These are phyloP conservation scores for Arthrobotrys entomopaga DNA, from an alignment of 2,329 filamentous ascomycete genomes.

Conservation along the genomic window DNA sequence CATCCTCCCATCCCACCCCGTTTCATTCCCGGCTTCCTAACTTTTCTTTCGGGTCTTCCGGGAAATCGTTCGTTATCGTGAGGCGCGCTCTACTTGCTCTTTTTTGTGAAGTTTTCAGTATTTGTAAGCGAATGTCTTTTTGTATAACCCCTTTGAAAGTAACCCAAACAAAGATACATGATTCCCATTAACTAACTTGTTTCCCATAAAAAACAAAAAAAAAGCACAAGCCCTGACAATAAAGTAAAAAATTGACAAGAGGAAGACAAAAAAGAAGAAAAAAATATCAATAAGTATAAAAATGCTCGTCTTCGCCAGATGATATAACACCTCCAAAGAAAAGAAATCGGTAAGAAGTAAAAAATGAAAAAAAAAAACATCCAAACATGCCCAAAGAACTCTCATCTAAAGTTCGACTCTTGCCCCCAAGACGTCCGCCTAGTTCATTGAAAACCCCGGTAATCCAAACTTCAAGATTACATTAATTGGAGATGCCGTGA, in stretches of 20 bases:
- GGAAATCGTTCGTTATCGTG: slow-evolving; percentile 15
- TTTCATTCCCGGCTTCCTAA: background rate
- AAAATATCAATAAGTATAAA: slow-evolving; percentile 17
- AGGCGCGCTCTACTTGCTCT: slow-evolving; percentile 29
- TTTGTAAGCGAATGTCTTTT: slow-evolving; percentile 49
- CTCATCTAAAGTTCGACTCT: slow-evolving; percentile 54
- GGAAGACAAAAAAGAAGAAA: slow-evolving; percentile 24
- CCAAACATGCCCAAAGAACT: slow-evolving; percentile 55
- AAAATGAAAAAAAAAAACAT: slow-evolving; percentile 53
- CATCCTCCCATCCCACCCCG: slow-evolving; percentile 10
- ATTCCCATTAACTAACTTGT: slow-evolving; percentile 52
- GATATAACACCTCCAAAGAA: slow-evolving; percentile 52
- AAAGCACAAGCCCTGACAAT: slow-evolving; percentile 48
- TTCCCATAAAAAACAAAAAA: slow-evolving; percentile 53
- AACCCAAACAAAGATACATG: slow-evolving; percentile 52
- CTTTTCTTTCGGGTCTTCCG: slow-evolving; percentile 10
- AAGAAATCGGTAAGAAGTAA: slow-evolving; percentile 49
- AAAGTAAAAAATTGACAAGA: slow-evolving; percentile 13
- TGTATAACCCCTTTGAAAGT: slow-evolving; percentile 44
- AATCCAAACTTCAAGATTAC: slow-evolving; percentile 56
- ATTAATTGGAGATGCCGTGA: slow-evolving; percentile 55
- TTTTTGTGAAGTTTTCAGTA: slow-evolving; percentile 34
- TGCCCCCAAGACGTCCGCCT: slow-evolving; percentile 47
- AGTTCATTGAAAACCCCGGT: slow-evolving; percentile 45
- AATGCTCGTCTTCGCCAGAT: slow-evolving; percentile 53